These are phyloP conservation scores for Capronia coronata DNA, from an alignment of 2,329 filamentous ascomycete genomes.

Conservation along the genomic window DNA sequence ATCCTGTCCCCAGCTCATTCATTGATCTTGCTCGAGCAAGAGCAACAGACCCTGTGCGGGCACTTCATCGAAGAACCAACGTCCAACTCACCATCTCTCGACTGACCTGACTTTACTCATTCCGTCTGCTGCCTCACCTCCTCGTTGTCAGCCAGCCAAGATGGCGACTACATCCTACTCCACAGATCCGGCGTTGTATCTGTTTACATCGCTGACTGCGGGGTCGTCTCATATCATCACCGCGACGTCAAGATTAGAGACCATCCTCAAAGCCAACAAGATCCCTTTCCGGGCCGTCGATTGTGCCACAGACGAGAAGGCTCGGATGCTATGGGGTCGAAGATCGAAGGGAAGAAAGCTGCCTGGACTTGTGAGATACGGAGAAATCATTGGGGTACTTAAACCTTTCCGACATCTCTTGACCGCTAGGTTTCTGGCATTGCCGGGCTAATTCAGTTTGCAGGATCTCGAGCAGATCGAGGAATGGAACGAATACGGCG, in stretches of 20 bases:
- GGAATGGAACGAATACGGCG: constrained; percentile 98
- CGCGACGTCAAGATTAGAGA: constrained; percentile 89
- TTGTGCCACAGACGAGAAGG: constrained; percentile 81
- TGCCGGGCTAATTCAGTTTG: constrained; percentile 13
- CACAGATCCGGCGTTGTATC: constrained; percentile 68
- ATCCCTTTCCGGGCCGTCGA: constrained; percentile 91
- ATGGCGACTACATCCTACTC: constrained; percentile 22
- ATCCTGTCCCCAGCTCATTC: no score
- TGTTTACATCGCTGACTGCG: constrained; percentile 92
- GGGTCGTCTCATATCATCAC: constrained; percentile 95
- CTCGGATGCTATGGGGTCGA: constrained; percentile 80
- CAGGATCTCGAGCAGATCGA: constrained; percentile 91
- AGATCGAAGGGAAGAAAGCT: constrained; percentile 81
- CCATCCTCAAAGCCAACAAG: constrained; percentile 88
- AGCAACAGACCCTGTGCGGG: no score
- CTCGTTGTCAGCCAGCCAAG: background rate
- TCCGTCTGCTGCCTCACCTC: background rate
- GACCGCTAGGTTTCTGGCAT: background rate
- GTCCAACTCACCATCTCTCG: background rate
- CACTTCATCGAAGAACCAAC: no score
- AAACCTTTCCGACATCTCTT: no score
- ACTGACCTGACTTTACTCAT: background rate
- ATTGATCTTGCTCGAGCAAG: no score
- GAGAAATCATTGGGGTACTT: constrained; percentile 76
- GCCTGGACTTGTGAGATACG: constrained; percentile 81